Base-by-base conservation (phyloP, 2,329 filamentous ascomycete species). In the Claviceps paspali region DNA sequence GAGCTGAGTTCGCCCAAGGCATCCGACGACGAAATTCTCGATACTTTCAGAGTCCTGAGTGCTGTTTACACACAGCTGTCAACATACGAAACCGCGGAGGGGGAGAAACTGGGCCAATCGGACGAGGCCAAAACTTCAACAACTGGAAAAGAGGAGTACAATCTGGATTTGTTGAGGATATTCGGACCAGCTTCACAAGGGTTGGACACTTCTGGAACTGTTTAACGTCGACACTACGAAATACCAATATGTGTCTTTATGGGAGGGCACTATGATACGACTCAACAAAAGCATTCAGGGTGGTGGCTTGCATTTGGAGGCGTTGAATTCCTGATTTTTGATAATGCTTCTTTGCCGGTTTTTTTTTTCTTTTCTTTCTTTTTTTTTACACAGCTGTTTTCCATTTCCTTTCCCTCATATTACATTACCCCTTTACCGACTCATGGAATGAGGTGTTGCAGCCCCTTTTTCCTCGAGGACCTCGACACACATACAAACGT, bases 271-370 rank as follows among this genome's bases (percentile, higher is more conserved):
- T 37, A 28, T 37, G 34, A 34, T 35, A 32, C 31, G 34, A 37
- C 26, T 42, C 37, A 35, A 42, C 28, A 35, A 53, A 51, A 54
- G 43, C 45, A 45, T 47, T 39, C 26, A 38, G 48, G 49, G 44
- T 39, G 49, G 51, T 45, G 51, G 50, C 49, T 60, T 33, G 56
- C 57, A 60, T 60, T 51, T 43, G 49, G 52, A 49, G 57, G 57
- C 55, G 57, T 60, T 60, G 49, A 46, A 40, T 39, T 39, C 48
- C 49, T 43, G 44, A 40, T 43, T 49, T 45, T 45, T 43, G n/a
- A n/a, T 45, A 43, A 23, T 32, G 41, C 44, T 42, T 35, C 41
- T 42, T 29, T 41, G 22, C 38, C n/a, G 5, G 19, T 36, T 19
- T n/a, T 23, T 38, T 30, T 17, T 33, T 28, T 24, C 29, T 22